Base-by-base conservation (phyloP, 2,329 filamentous ascomycete genomes). In the Byssochlamys sp. region DNA sequence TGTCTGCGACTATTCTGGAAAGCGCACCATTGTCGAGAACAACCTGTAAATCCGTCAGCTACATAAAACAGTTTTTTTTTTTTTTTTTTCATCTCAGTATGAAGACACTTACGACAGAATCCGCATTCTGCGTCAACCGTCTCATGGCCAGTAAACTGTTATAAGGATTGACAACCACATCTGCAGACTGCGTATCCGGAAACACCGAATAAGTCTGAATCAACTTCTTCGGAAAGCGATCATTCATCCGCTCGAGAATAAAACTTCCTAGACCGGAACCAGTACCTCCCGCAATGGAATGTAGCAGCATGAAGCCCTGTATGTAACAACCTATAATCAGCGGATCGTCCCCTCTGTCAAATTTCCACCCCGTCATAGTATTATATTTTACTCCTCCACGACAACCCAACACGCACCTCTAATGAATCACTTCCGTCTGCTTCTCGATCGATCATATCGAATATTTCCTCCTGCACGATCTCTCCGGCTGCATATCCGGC, bases 121-220 rank as follows among this genome's bases (percentile, higher is more conserved):
- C 94, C 35, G 94, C 94, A 69, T 99, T 96, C 73, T 99, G 89
- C 1, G 91, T 95, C 65, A 99, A 77, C 59, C 95, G 81, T 59
- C 91, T 82, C 86, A 99, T 90, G 10, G 92, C 88, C 14, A 99
- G 83, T 57, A 99, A 78, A 73, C 91, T 96, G 80, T 99, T 99
- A 77, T 99, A 99, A 10, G 94, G 94, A 69, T 99, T 94, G 25
- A 99, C 94, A 10, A 99, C 92, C 25, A 99, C 92, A 70, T 97
- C 90, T 57, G 86, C 84, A 65, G 89, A 90, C 59, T 90, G 90
- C 0, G 89, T 95, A 72, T 97, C 94, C 1, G 94, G 92, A 67
- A 99, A 99, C 55, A 99, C 95, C 0, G 92, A 97, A 75, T 99
- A 99, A 49, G 94, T 97, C 77, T 99, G 94, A 58, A 99, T 96